These are phyloP conservation scores for Knoxdaviesia capensis DNA, from an alignment of 2,329 filamentous ascomycete genomes.

Conservation along the genomic window DNA sequence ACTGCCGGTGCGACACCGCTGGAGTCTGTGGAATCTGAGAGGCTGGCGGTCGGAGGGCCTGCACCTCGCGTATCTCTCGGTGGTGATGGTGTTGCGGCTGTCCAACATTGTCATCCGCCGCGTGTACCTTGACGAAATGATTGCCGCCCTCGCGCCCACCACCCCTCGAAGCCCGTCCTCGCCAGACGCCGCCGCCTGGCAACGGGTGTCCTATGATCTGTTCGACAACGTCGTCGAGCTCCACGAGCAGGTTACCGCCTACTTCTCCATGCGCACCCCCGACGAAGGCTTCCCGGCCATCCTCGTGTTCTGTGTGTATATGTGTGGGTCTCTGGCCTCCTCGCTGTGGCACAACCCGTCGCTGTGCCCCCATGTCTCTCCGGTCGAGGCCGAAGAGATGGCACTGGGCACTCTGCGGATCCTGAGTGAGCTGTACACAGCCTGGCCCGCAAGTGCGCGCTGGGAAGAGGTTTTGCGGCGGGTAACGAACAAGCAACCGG, in stretches of 20 bases:
- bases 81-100: conserved; percentile 15
- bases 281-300: conserved; percentile 15
- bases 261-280: conserved; percentile 9
- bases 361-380: conserved; percentile 9
- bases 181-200: conserved; percentile 5
- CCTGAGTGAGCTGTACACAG: conserved; percentile 8
- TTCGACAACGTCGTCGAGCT: conserved; percentile 15
- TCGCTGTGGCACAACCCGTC: conserved; percentile 12
- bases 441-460: conserved; percentile 9
- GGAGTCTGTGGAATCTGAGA: conserved; percentile 16
- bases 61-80: conserved; percentile 15
- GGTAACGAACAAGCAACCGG: conserved; percentile 6
- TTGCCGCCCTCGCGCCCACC: conserved; percentile 4
- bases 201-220: conserved; percentile 11
- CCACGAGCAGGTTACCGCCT: conserved; percentile 16
- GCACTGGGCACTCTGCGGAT: conserved; percentile 8
- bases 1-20: conserved; percentile 12
- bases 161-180: no score
- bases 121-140: conserved; percentile 13
- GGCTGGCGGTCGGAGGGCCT: conserved; percentile 14
- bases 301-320: conserved; percentile 18
- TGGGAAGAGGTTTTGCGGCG: conserved; percentile 8
- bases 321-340: conserved; percentile 16
- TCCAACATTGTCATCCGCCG: conserved; percentile 16
- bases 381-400: conserved; percentile 9